Evolutionary conservation across 257 asterid genomes (phyloP).

Genomic region (Leptodermis oblonga): DNA sequence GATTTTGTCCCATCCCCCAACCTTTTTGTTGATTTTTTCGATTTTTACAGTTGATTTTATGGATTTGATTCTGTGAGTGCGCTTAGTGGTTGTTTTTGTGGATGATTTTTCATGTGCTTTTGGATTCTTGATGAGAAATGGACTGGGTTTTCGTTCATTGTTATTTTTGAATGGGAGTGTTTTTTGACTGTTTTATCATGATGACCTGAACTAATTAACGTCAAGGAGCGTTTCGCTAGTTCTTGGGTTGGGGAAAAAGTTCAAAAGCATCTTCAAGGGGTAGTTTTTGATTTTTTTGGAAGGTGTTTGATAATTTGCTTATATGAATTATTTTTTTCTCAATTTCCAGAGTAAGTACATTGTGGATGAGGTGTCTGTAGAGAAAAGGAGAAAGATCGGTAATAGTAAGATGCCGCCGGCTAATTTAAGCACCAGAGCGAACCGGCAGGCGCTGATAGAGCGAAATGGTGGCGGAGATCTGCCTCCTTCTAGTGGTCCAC

Average conservation of each 20-base stretch:
- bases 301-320: neutral
- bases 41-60: neutral
- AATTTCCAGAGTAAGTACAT: constrained; percentile 48
- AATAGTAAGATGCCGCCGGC: constrained; percentile 54
- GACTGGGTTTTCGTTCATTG: neutral
- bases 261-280: neutral
- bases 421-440: constrained; percentile 37
- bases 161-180: neutral
- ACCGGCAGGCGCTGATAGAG: constrained; percentile 67
- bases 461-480: constrained; percentile 76
- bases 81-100: neutral
- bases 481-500: constrained; percentile 53
- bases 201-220: neutral
- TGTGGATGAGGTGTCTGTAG: constrained; percentile 56
- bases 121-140: neutral
- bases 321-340: neutral
- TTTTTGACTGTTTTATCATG: neutral
- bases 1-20: neutral
- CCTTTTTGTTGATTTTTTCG: neutral
- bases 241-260: neutral
- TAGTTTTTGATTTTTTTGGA: neutral
- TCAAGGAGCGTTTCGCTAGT: neutral
- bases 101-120: neutral
- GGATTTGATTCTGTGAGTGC: neutral
- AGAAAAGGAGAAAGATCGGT: constrained; percentile 64